Conservation (phyloP, 1,284 basidiomycete genomes). For the Cystobasidiaceae sp. region DNA sequence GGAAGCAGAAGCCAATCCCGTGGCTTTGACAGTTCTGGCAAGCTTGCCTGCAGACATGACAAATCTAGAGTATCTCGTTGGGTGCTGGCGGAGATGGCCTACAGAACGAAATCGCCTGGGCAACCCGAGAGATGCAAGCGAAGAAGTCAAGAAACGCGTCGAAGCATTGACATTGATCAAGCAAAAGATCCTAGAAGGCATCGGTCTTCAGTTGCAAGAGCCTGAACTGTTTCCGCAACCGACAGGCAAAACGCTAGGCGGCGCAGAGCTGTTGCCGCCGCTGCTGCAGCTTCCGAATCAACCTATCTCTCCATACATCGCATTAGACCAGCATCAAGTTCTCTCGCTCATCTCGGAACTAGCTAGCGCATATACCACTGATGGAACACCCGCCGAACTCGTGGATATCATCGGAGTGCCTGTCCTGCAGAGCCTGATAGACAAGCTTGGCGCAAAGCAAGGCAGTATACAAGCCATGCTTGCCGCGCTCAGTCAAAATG, state of each 20-base stretch:
- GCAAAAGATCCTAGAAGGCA: constrained; percentile 79
- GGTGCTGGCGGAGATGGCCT: constrained; percentile 82
- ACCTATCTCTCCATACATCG: constrained; percentile 45
- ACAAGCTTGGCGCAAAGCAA: constrained; percentile 35
- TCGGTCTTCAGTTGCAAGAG: constrained; percentile 82
- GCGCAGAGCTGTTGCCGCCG: constrained; percentile 67
- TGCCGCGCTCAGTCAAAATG: neutral
- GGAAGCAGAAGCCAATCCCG: constrained; percentile 60
- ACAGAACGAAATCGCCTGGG: constrained; percentile 52
- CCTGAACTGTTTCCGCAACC: constrained; percentile 82
- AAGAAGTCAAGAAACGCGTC: constrained; percentile 50
- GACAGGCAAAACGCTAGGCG: constrained; percentile 59
- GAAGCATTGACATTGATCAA: constrained; percentile 65
- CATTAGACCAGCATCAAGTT: constrained; percentile 47
- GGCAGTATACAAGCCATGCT: constrained; percentile 20
- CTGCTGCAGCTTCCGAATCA: constrained; percentile 58
- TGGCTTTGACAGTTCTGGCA: constrained; percentile 69
- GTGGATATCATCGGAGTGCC: constrained; percentile 46
- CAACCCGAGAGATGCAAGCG: constrained; percentile 55
- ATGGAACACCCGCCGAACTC: constrained; percentile 48
- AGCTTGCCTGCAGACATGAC: constrained; percentile 74
- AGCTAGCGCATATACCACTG: constrained; percentile 48
- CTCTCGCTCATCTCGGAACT: constrained; percentile 52
- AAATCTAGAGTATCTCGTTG: constrained; percentile 82
- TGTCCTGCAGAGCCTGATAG: constrained; percentile 34